phyloP scores from a whole-genome alignment of 768 basidiomycete genomes.

The Collybia mongolica region DNA sequence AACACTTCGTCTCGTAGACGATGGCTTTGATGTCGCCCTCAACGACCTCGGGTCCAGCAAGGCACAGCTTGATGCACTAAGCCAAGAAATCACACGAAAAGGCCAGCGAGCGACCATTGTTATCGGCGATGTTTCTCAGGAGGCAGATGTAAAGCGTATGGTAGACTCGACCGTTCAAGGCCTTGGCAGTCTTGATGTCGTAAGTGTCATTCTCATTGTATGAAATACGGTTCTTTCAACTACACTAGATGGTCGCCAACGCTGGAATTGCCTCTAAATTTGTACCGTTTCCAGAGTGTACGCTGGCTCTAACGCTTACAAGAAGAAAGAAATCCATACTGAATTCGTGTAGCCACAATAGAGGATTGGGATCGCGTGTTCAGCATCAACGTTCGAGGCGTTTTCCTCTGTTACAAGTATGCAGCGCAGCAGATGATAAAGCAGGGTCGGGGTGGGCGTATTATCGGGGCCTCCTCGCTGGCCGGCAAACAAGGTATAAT shows the following conservation, averaged over 20 bases:
- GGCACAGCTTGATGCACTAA: neutral
- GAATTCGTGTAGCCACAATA: constrained; percentile 8
- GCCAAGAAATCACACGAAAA: constrained; percentile 15
- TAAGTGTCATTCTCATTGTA: constrained; percentile 10
- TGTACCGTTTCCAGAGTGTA: constrained; percentile 19
- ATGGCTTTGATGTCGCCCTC: constrained; percentile 18
- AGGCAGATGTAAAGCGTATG: constrained; percentile 21
- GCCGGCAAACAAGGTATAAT: constrained; percentile 35
- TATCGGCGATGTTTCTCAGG: constrained; percentile 18
- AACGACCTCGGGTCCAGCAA: constrained; percentile 32
- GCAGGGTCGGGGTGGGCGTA: constrained; percentile 37
- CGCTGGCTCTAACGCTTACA: neutral
- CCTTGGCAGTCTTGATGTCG: constrained; percentile 28
- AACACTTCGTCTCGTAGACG: constrained; percentile 15
- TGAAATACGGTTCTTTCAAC: no score
- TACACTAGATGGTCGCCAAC: constrained; percentile 29
- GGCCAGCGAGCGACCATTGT: constrained; percentile 14
- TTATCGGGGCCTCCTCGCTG: constrained; percentile 37
- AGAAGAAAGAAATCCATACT: no score
- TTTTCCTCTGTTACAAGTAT: constrained; percentile 34
- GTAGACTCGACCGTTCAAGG: constrained; percentile 15
- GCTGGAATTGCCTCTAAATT: constrained; percentile 18
- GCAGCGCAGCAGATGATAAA: constrained; percentile 37
- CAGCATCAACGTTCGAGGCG: constrained; percentile 28
- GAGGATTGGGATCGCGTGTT: constrained; percentile 24